Evolutionary conservation across 2,329 filamentous ascomycete genomes (phyloP).

Genomic region (Penicillium sp.): DNA sequence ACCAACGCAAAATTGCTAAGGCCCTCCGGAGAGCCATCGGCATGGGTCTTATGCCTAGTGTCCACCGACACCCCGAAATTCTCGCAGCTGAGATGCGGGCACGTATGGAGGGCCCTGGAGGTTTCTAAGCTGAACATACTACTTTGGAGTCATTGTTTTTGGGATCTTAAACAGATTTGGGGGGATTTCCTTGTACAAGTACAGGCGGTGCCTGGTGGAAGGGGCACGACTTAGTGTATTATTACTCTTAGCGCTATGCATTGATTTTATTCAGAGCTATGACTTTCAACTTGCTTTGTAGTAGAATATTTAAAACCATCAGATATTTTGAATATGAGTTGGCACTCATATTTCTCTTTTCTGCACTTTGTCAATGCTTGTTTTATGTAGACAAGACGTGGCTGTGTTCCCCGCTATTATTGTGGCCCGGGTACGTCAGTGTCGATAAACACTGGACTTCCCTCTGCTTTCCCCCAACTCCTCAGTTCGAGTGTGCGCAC

Average conservation of each 20-base stretch:
- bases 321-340: neutral
- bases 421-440: slow-evolving; percentile 20
- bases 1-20: slow-evolving; percentile 91
- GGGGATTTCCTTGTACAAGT: slow-evolving; percentile 18
- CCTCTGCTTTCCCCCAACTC: slow-evolving; percentile 2
- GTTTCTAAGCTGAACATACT: slow-evolving; percentile 8
- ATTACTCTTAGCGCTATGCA: slow-evolving; percentile 22
- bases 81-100: slow-evolving; percentile 47
- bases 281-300: neutral
- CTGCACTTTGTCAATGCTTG: neutral
- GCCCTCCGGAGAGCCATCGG: slow-evolving; percentile 86
- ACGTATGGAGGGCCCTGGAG: slow-evolving; percentile 24
- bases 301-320: neutral
- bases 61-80: slow-evolving; percentile 84
- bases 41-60: slow-evolving; percentile 85
- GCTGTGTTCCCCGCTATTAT: slow-evolving; percentile 14
- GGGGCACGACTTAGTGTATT: slow-evolving; percentile 19
- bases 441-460: slow-evolving; percentile 19
- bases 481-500: slow-evolving; percentile 9
- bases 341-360: neutral
- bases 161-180: neutral
- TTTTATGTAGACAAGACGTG: slow-evolving; percentile 1
- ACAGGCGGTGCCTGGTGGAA: slow-evolving; percentile 7
- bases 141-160: slow-evolving; percentile 8
- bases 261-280: slow-evolving; percentile 3